Evolutionary conservation across 2,329 filamentous ascomycete species (phyloP).

Genomic region (Alternaria gaisen): DNA sequence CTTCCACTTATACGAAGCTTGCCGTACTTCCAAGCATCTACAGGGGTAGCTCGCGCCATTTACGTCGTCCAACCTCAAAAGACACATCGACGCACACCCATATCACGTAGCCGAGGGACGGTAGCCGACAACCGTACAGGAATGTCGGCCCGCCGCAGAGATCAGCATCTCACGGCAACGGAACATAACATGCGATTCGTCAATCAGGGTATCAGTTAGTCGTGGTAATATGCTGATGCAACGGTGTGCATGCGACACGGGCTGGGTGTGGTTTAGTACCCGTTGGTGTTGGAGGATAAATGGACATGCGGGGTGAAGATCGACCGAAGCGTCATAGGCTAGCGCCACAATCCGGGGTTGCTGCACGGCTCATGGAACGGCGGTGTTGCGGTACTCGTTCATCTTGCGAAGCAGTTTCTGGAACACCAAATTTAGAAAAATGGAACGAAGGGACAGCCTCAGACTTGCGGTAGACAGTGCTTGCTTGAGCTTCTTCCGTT

Average conservation of each 20-base stretch:
- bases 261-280: constrained; percentile 1
- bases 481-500: too few species aligned
- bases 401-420: too few species aligned
- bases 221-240: constrained; percentile 6
- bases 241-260: constrained; percentile 3
- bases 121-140: constrained; percentile 11
- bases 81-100: neutral
- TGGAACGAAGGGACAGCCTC: too few species aligned
- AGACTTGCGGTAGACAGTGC: too few species aligned
- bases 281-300: constrained; percentile 5
- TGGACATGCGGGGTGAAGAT: constrained; percentile 16
- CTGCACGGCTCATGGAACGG: neutral
- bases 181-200: constrained; percentile 1
- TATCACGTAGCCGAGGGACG: neutral
- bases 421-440: too few species aligned
- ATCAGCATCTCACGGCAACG: neutral
- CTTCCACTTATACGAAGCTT: constrained; percentile 31
- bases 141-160: constrained; percentile 8
- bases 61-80: constrained; percentile 6
- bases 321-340: constrained; percentile 8
- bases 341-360: constrained; percentile 3
- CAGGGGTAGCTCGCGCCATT: constrained; percentile 16
- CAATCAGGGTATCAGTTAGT: neutral
- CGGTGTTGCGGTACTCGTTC: too few species aligned
- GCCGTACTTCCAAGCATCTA: neutral